phyloP scores from a whole-genome alignment of 805 yeast species.

The Schizosaccharomyces cryophilus region DNA sequence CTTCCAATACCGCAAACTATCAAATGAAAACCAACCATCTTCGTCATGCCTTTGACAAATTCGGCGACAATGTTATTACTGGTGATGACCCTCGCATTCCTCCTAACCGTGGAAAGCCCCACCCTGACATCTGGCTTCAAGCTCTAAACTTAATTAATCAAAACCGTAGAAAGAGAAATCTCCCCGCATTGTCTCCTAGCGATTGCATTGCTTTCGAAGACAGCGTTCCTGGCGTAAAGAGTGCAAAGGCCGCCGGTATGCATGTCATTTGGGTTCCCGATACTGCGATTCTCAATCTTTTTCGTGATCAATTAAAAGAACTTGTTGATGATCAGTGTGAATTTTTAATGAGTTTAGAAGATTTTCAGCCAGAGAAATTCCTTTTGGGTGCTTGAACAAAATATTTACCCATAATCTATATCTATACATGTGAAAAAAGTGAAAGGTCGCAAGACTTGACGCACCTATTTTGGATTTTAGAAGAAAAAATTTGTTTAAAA shows the following conservation, averaged over 20 bases:
- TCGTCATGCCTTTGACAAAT: slow-evolving; percentile 33
- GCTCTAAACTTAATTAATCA: slow-evolving; percentile 55
- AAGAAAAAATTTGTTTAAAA: too few species aligned
- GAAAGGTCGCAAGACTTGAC: too few species aligned
- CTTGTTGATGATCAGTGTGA: slow-evolving; percentile 33
- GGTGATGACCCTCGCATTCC: slow-evolving; percentile 78
- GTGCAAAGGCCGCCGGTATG: slow-evolving; percentile 66
- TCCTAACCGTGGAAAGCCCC: slow-evolving; percentile 74
- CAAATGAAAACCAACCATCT: slow-evolving; percentile 52
- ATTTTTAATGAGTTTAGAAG: slow-evolving; percentile 25
- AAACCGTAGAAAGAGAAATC: slow-evolving; percentile 14
- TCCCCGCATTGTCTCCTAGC: slow-evolving; percentile 31
- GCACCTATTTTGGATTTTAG: too few species aligned
- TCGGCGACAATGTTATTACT: slow-evolving; percentile 42
- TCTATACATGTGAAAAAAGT: too few species aligned
- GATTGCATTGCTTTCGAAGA: slow-evolving; percentile 88
- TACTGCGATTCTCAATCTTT: slow-evolving; percentile 33
- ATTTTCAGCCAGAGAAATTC: slow-evolving; percentile 20
- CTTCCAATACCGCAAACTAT: slow-evolving; percentile 40
- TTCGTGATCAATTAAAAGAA: slow-evolving; percentile 25
- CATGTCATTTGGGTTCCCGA: slow-evolving; percentile 91
- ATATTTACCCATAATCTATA: too few species aligned
- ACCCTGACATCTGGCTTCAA: slow-evolving; percentile 74
- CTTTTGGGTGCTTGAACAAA: neutral
- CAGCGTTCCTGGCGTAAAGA: slow-evolving; percentile 71